phyloP scores from a whole-genome alignment of 306 rosid species.

The Neltuma alba region DNA sequence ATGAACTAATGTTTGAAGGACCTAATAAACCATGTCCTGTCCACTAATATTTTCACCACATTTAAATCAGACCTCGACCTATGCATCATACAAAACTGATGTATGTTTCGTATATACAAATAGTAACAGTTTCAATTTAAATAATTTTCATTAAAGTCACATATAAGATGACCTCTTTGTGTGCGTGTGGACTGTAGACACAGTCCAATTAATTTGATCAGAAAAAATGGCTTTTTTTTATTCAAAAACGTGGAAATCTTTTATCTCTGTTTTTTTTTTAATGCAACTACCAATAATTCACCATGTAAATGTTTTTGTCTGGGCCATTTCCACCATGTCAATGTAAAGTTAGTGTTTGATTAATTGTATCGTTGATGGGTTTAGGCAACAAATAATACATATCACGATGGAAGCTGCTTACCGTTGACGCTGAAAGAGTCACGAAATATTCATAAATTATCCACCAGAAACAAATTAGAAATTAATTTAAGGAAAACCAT shows the following conservation, averaged over 20 bases:
- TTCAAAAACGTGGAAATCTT: too few relatives aligned
- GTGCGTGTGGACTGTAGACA: too few relatives aligned
- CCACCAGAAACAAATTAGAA: background rate
- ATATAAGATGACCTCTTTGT: too few relatives aligned
- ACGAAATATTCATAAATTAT: too few relatives aligned
- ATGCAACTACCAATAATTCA: too few relatives aligned
- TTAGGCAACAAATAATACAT: background rate
- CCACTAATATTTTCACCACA: background rate
- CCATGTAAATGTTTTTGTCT: background rate
- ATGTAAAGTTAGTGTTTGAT: background rate
- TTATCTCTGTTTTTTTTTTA: too few relatives aligned
- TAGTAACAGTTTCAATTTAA: too few relatives aligned
- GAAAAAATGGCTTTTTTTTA: too few relatives aligned
- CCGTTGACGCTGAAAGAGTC: background rate
- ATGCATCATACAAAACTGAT: background rate
- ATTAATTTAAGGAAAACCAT: too few relatives aligned
- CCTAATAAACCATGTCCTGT: background rate
- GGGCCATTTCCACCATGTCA: background rate
- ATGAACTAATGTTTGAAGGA: background rate
- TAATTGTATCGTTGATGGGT: background rate
- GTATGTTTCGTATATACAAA: background rate
- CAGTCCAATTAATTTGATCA: too few relatives aligned
- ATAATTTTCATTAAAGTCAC: background rate
- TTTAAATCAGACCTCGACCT: background rate
- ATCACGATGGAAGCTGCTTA: background rate